These are phyloP conservation scores for Spiraea crenata DNA, from an alignment of 331 rosid species.

Conservation along the genomic window DNA sequence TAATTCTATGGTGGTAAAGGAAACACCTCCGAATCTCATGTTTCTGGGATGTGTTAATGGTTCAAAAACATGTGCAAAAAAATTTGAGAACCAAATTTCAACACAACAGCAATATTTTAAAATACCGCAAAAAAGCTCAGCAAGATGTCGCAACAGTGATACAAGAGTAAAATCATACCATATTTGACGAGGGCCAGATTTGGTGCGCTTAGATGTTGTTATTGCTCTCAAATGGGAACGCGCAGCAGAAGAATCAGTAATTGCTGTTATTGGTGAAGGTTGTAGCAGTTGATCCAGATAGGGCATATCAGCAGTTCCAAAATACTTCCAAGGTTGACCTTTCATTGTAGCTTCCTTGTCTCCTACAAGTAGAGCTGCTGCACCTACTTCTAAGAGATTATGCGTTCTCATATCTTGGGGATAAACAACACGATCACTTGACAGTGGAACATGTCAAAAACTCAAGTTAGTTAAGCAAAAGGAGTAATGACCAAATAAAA, in stretches of 20 bases:
- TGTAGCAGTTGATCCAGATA: slow-evolving; percentile 90
- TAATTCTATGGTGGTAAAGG: not conserved
- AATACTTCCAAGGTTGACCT: slow-evolving; percentile 83
- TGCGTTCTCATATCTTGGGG: slow-evolving; percentile 73
- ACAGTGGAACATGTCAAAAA: slow-evolving; percentile 33
- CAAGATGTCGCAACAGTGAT: slow-evolving; percentile 13
- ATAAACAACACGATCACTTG: slow-evolving; percentile 62
- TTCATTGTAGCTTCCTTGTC: slow-evolving; percentile 83
- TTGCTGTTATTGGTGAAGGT: slow-evolving; percentile 85
- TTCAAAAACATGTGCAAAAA: not conserved
- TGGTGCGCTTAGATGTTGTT: slow-evolving; percentile 89
- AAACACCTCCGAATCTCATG: not conserved
- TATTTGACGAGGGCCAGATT: slow-evolving; percentile 66
- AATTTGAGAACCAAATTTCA: not conserved
- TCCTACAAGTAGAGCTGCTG: slow-evolving; percentile 89
- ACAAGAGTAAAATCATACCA: slow-evolving; percentile 51
- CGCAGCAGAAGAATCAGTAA: slow-evolving; percentile 72
- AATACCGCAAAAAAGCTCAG: slow-evolving; percentile 1
- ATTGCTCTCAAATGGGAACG: slow-evolving; percentile 92
- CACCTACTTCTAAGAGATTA: slow-evolving; percentile 89
- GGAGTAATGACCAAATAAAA: slow-evolving; percentile 12
- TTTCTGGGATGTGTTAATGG: not conserved
- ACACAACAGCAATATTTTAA: not conserved
- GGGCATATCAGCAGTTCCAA: slow-evolving; percentile 98
- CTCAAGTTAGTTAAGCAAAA: slow-evolving; percentile 25